Evolutionary conservation across 495 filamentous ascomycete species (phyloP), one percentile per base, ranked within the genome.

Genomic region (Lepraria neglecta): DNA sequence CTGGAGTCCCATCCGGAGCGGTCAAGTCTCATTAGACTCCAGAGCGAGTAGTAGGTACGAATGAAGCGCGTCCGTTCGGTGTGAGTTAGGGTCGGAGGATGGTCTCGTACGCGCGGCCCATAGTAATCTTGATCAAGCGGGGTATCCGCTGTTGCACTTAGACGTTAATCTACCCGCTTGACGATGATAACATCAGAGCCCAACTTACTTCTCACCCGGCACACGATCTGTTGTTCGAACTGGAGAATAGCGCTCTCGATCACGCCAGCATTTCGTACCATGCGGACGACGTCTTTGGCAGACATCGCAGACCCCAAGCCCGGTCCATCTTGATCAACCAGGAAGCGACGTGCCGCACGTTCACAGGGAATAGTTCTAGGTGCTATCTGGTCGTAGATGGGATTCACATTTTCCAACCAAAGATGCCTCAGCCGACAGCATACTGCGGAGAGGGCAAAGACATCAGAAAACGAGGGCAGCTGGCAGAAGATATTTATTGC

Each of bases 21-120:
- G 28, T 63, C 55, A 9, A 58, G 38, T 58, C 38, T 59, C 55
- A 63, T 63, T 27, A 63, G 55, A 43, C 56, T 27, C 61, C 61
- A 63, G 53, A 63, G n/a, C 11, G 46, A 40, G 33, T 63, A 63
- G 45, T 63, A 63, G 55, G 7, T 17, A n/a, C 17, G 55, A 43
- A 59, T 51, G 45, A 63, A 59, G 30, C 61, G 55, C 6, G 30
- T 40, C 21, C 61, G 45, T 27, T 63, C 61, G 33, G 55, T 63
- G 61, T 6, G 52, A 35, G 61, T 63, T 55, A 63, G 44, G 21
- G 46, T 53, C n/a, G 55, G 31, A 44, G 61, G 46, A 63, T 52
- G 61, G 4, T 44, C 19, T 3, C 19, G 30, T 40, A 19, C 54
- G 31, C 61, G 55, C 31, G 24, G 19, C 9, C 56, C 61, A 30